Evolutionary conservation across 1,284 basidiomycete genomes (phyloP).

Genomic region (Wolfiporia cocos): DNA sequence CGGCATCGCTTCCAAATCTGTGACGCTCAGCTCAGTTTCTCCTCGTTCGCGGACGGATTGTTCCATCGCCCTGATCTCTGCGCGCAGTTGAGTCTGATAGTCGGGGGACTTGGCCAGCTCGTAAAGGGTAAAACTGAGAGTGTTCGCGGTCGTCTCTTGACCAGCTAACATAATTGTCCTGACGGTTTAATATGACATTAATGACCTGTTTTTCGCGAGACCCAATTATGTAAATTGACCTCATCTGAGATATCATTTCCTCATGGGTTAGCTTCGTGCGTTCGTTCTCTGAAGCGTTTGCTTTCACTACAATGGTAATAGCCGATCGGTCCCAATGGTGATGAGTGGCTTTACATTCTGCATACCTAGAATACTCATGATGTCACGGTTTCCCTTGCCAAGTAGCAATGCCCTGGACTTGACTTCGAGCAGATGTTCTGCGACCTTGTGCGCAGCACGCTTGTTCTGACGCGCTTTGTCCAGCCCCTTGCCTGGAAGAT

Average conservation of each 20-base stretch:
- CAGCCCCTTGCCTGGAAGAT: constrained; percentile 31
- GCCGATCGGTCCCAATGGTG: background rate
- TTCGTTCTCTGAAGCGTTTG: constrained; percentile 41
- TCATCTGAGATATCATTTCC: constrained; percentile 51
- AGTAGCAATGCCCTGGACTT: constrained; percentile 30
- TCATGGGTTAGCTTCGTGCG: constrained; percentile 39
- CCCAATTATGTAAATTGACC: constrained; percentile 31
- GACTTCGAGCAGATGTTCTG: constrained; percentile 32
- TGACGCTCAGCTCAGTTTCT: constrained; percentile 31
- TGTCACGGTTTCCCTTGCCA: constrained; percentile 28
- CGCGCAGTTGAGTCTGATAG: constrained; percentile 33
- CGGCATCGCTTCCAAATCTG: constrained; percentile 47
- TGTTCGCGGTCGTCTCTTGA: constrained; percentile 46
- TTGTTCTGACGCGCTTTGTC: constrained; percentile 29
- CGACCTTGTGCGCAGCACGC: constrained; percentile 32
- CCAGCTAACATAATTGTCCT: constrained; percentile 25
- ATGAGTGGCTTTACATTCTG: background rate
- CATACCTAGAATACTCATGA: constrained; percentile 38
- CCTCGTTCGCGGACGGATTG: constrained; percentile 31
- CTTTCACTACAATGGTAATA: constrained; percentile 37
- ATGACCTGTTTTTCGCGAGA: background rate
- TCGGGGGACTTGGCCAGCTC: constrained; percentile 35
- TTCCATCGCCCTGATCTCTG: constrained; percentile 33
- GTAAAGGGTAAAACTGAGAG: constrained; percentile 33
- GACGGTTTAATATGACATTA: background rate